phyloP scores from a whole-genome alignment of 176 grass and related monocot species.

The Triticum monococcum region DNA sequence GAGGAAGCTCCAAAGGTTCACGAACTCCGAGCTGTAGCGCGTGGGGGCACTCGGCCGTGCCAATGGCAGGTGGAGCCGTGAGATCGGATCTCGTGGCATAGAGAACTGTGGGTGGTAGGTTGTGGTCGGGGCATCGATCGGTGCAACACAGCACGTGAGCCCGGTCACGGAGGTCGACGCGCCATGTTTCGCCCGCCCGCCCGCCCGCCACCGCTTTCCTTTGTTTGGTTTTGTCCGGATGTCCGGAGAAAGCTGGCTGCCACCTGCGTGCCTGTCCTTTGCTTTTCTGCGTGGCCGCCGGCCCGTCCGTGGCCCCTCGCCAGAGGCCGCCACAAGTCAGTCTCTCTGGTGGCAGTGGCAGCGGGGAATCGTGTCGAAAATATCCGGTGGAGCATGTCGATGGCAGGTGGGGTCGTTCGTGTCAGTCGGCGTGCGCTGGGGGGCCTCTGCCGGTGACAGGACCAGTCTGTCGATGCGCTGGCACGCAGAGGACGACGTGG shows the following conservation, averaged over 20 bases:
- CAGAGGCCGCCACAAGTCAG: too few species aligned
- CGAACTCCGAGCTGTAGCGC: not conserved
- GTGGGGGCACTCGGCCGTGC: too few species aligned
- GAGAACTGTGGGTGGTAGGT: not conserved
- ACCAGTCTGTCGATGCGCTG: too few species aligned
- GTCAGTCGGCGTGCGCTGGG: not conserved
- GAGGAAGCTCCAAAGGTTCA: not conserved
- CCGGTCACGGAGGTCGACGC: not conserved
- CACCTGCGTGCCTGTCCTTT: not conserved
- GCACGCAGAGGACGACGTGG: too few species aligned
- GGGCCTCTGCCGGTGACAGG: not conserved
- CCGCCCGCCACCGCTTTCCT: too few species aligned
- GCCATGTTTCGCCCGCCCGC: not conserved
- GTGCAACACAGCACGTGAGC: not conserved
- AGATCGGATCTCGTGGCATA: not conserved
- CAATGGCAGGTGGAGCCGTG: not conserved
- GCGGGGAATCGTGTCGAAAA: not conserved
- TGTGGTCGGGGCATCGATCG: not conserved
- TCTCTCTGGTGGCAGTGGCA: too few species aligned
- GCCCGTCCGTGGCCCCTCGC: not conserved
- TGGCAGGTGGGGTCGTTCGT: not conserved
- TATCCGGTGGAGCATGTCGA: not conserved
- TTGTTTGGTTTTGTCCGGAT: not conserved
- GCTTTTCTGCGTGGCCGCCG: too few species aligned
- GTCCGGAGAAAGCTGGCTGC: too few species aligned